These are phyloP conservation scores for Collybia mongolica DNA, from an alignment of 768 basidiomycete species.

Conservation along the genomic window DNA sequence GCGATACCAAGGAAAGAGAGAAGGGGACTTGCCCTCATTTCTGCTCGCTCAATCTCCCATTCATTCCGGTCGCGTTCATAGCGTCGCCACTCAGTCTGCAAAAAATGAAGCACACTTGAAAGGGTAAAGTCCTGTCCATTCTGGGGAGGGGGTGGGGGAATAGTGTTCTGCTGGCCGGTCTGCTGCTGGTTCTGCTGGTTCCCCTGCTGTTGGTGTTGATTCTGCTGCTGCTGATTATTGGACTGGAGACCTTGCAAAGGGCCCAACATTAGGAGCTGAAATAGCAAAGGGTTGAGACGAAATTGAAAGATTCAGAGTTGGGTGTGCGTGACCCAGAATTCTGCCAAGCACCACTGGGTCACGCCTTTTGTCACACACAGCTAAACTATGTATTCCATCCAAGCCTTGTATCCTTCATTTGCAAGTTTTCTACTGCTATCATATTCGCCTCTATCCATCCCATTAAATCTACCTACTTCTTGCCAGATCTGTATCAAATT, in stretches of 20 bases:
- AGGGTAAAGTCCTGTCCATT: constrained; percentile 92
- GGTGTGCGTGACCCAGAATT: constrained; percentile 20
- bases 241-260: constrained; percentile 64
- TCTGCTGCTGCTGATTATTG: constrained; percentile 59
- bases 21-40: constrained; percentile 85
- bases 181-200: constrained; percentile 52
- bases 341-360: constrained; percentile 17
- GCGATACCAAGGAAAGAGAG: constrained; percentile 19
- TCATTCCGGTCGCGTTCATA: constrained; percentile 99
- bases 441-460: background rate
- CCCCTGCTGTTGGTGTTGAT: constrained; percentile 59
- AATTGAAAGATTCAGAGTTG: constrained; percentile 15
- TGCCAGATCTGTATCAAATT: constrained; percentile 53
- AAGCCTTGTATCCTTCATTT: background rate
- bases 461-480: constrained; percentile 47
- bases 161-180: constrained; percentile 46
- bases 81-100: constrained; percentile 97
- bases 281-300: constrained; percentile 29
- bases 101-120: constrained; percentile 92
- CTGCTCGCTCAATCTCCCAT: constrained; percentile 99
- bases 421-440: background rate
- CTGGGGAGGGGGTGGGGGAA: constrained; percentile 77
- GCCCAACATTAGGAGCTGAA: constrained; percentile 71
- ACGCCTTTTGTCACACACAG: constrained; percentile 36
- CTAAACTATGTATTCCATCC: constrained; percentile 28